These are phyloP conservation scores for Solanum pinnatisectum DNA, from an alignment of 257 asterid species.

Conservation along the genomic window DNA sequence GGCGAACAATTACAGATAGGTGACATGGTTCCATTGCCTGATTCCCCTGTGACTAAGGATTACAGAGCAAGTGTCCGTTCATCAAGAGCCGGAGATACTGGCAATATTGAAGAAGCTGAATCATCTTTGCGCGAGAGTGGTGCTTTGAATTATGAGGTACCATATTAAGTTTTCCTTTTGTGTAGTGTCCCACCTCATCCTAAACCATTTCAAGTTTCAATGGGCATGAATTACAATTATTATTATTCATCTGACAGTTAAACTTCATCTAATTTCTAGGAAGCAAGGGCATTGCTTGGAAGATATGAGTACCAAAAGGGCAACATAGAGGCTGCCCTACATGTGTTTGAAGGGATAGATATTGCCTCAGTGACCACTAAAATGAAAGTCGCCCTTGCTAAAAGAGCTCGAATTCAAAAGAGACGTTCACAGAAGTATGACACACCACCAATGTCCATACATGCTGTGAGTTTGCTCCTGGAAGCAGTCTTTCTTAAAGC, in stretches of 20 bases:
- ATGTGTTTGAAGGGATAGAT: conserved; percentile 92
- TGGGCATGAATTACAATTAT: background rate
- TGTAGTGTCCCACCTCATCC: background rate
- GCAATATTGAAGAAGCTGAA: conserved; percentile 90
- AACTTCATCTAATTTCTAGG: conserved; percentile 33
- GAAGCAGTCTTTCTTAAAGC: conserved; percentile 84
- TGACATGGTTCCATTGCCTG: conserved; percentile 47
- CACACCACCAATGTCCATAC: conserved; percentile 63
- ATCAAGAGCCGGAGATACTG: conserved; percentile 50
- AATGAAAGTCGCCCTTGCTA: conserved; percentile 59
- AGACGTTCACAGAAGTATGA: conserved; percentile 45
- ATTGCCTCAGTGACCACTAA: conserved; percentile 59
- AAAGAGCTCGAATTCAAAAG: conserved; percentile 40
- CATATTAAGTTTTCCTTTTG: background rate
- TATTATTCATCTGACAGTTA: background rate
- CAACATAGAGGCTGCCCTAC: conserved; percentile 80
- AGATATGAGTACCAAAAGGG: conserved; percentile 89
- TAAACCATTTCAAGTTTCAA: background rate
- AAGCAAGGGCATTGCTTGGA: conserved; percentile 93
- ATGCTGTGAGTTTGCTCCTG: conserved; percentile 76
- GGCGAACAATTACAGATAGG: conserved; percentile 36
- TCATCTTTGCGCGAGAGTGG: conserved; percentile 76
- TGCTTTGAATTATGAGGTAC: conserved; percentile 70
- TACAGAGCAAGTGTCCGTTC: conserved; percentile 38
- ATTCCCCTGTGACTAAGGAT: conserved; percentile 46